These are phyloP conservation scores for Ceratocystiopsis sp. DNA, from an alignment of 2,329 filamentous ascomycete genomes.

Conservation along the genomic window DNA sequence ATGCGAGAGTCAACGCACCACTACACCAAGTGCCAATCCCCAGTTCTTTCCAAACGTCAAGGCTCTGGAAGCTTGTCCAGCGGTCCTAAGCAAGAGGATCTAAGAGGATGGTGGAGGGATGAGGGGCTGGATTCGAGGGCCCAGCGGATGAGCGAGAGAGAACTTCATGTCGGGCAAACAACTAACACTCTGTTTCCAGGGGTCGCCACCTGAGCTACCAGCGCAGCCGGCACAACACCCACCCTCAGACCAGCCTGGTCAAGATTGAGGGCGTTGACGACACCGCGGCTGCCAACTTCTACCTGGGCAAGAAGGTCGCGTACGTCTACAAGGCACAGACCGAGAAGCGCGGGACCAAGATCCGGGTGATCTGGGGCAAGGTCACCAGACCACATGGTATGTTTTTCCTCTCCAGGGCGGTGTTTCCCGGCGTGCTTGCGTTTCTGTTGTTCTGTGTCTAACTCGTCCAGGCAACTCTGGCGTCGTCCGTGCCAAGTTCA, in stretches of 20 bases:
- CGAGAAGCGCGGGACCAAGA: constrained; percentile 94
- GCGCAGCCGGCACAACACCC: constrained; percentile 82
- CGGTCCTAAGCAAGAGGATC: too few species aligned
- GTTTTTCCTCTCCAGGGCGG: too few species aligned
- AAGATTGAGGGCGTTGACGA: constrained; percentile 98
- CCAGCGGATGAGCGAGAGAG: too few species aligned
- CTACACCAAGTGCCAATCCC: too few species aligned
- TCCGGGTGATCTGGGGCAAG: constrained; percentile 45
- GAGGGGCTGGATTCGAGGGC: too few species aligned
- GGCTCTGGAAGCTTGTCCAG: too few species aligned
- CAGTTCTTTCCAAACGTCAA: too few species aligned
- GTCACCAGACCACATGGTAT: constrained; percentile 11
- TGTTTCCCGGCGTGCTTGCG: too few species aligned
- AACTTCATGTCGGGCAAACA: too few species aligned
- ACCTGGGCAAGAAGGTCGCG: constrained; percentile 96
- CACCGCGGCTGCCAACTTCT: constrained; percentile 85
- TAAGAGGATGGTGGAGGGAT: too few species aligned
- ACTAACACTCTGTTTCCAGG: constrained; percentile 29
- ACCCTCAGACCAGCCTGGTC: constrained; percentile 82
- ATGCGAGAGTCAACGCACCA: too few species aligned
- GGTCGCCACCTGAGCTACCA: constrained; percentile 97
- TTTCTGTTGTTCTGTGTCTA: constrained; percentile 1
- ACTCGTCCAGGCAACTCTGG: constrained; percentile 67
- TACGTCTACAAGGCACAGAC: constrained; percentile 95
- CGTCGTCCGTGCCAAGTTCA: constrained; percentile 95